Evolutionary conservation across 257 asterid species (phyloP), one percentile per base, ranked within the genome.

Genomic region (Jasminum sambac): DNA sequence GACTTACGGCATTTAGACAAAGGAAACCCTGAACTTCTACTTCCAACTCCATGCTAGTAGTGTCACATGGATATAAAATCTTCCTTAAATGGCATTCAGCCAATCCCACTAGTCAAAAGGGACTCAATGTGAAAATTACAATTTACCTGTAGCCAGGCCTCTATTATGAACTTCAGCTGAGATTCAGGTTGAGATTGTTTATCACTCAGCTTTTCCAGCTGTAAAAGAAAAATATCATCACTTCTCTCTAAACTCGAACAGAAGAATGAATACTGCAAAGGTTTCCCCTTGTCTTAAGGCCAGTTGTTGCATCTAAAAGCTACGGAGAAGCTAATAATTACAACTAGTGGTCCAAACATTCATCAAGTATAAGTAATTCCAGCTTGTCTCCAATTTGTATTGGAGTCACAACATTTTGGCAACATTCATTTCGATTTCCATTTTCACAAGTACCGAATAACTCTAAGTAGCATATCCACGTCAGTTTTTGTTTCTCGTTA

Each of bases 121-220:
- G 66, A 61, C 70, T 60, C 6, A 46, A 59, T 60, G 37, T 19
- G 26, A 52, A 68, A 65, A 64, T 41, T 38, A 48, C 63, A 70
- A 58, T 59, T 52, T 80, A 94, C 97, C 96, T 94, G 98, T 78
- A 79, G 87, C 98, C 97, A 94, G 80, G 98, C 97, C 76, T 94
- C 98, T 70, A 87, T 74, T 60, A 94, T 89, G 80, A 94, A 94
- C 90, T 90, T 94, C 24, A 94, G 92, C 86, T 94, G 98, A 69
- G 97, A 87, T 77, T 90, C 98, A 5, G 98, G 97, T 80, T 94
- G 98, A 67, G 86, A 80, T 67, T 94, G 98, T 63, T 17, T 76
- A 76, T 94, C 96, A 72, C 98, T 93, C 72, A 93, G 88, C 82
- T 81, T 89, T 80, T 90, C 98, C 70, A 93, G 90, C 97, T 93